Evolutionary conservation across 805 yeast species (phyloP).

Genomic region (Alloascoidea hylecoeti): DNA sequence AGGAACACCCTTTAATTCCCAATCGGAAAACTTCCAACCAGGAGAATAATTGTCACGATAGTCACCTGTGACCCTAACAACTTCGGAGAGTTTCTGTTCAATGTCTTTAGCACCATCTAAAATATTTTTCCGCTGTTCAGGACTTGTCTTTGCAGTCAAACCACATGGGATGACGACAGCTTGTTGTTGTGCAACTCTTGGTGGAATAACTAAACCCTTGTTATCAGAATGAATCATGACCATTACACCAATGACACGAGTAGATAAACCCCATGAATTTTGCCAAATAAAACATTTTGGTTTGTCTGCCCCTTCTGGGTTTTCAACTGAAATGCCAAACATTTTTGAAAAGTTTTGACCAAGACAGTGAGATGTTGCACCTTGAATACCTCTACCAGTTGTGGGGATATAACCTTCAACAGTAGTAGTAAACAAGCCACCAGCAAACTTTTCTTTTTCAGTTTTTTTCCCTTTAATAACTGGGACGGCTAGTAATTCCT

Average conservation of each 20-base stretch:
- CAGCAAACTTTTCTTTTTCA: slow-evolving; percentile 96
- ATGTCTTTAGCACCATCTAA: slow-evolving; percentile 56
- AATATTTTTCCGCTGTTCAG: slow-evolving; percentile 59
- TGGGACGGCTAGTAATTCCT: slow-evolving; percentile 93
- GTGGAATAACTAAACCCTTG: slow-evolving; percentile 96
- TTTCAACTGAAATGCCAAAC: slow-evolving; percentile 93
- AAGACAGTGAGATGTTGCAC: slow-evolving; percentile 95
- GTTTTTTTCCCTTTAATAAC: slow-evolving; percentile 92
- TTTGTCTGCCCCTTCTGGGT: slow-evolving; percentile 81
- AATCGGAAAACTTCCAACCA: slow-evolving; percentile 97
- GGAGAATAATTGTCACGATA: slow-evolving; percentile 91
- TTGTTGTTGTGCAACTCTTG: slow-evolving; percentile 89
- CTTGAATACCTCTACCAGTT: slow-evolving; percentile 99
- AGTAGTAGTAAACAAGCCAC: slow-evolving; percentile 92
- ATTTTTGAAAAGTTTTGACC: slow-evolving; percentile 98
- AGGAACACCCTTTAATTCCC: slow-evolving; percentile 94
- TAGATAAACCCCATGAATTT: slow-evolving; percentile 98
- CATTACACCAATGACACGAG: slow-evolving; percentile 99
- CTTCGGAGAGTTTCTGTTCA: slow-evolving; percentile 42
- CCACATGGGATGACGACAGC: slow-evolving; percentile 93
- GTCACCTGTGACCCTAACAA: slow-evolving; percentile 71
- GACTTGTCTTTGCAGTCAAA: slow-evolving; percentile 71
- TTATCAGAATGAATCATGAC: slow-evolving; percentile 97
- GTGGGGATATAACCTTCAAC: slow-evolving; percentile 95
- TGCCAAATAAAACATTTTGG: slow-evolving; percentile 86